Evolutionary conservation across 164 flowering plant species (phyloP), one percentile per base, ranked within the genome.

Genomic region (Liquidambar formosana): DNA sequence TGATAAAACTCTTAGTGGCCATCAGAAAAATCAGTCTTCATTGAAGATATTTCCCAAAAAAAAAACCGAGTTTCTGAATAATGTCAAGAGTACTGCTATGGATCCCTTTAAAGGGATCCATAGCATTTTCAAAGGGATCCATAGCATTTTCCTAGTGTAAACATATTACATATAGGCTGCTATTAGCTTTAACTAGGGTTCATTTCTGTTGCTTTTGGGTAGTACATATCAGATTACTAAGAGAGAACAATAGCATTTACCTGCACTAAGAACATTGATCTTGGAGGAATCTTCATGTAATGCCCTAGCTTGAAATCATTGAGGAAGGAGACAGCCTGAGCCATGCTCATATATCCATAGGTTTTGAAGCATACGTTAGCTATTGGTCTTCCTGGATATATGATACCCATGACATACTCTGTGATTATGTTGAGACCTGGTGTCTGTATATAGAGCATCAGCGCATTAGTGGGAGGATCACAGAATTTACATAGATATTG

Each of bases 221-320:
- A 8, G 54, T 27, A 22, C 14, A 59, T 70, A 46, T 44, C 23
- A 45, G 16, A 13, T 57, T 45, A 25, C 5, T 6, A 4, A 57
- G 49, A 19, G 25, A 53, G 19, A 28, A 22, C n/a, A 46, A 26
- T n/a, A n/a, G n/a, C n/a, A 59, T 56, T 13, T 80, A 85, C 91
- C 91, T 87, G 91, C 70, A 87, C 91, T 66, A 87, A 67, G 74
- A 85, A 87, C 91, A 85, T 87, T 13, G 86, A 87, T 80, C 83
- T 77, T 65, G 91, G 91, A 70, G 91, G 91, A 67, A 87, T 87
- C 84, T 87, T 86, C 90, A 86, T n/a, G n/a, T n/a, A n/a, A n/a
- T n/a, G n/a, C n/a, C n/a, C n/a, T n/a, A n/a, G n/a, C n/a, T n/a
- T n/a, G n/a, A n/a, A n/a, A n/a, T n/a, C n/a, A n/a, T n/a, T n/a